Conservation (phyloP, 805 yeast species). For the Saturnispora kantuleensis region DNA sequence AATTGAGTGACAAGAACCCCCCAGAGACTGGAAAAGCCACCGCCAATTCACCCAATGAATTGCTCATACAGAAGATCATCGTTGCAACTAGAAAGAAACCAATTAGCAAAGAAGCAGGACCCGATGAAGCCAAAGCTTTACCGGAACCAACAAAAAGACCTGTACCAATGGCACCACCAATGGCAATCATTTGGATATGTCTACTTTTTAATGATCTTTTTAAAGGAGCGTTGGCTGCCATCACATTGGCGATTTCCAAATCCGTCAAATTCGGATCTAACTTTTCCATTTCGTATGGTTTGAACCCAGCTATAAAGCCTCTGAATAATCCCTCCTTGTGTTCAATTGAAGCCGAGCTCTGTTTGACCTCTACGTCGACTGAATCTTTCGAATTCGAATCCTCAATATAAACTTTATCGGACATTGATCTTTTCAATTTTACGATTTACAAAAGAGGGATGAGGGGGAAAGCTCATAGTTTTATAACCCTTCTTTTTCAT, state of each 20-base stretch:
- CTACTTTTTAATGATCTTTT: constrained; percentile 43
- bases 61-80: constrained; percentile 48
- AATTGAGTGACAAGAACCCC: constrained; percentile 44
- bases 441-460: too few relatives aligned
- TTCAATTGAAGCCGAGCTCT: neutral
- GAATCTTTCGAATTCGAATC: too few relatives aligned
- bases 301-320: constrained; percentile 19
- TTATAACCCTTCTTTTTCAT: neutral
- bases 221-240: constrained; percentile 35
- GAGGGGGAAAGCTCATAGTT: neutral
- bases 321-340: constrained; percentile 8
- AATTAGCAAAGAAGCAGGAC: constrained; percentile 57
- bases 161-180: constrained; percentile 73
- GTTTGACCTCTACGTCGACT: neutral
- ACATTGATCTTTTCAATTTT: too few relatives aligned
- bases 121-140: constrained; percentile 45
- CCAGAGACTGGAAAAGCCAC: constrained; percentile 52
- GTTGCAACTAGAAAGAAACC: constrained; percentile 47
- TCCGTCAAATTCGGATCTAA: constrained; percentile 31
- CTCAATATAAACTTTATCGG: too few relatives aligned
- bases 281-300: constrained; percentile 23
- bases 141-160: constrained; percentile 70
- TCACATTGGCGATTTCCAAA: constrained; percentile 32
- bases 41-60: constrained; percentile 50
- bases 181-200: constrained; percentile 68